Conservation (phyloP, 2,329 filamentous ascomycete genomes). For the Phyllosticta citriasiana region DNA sequence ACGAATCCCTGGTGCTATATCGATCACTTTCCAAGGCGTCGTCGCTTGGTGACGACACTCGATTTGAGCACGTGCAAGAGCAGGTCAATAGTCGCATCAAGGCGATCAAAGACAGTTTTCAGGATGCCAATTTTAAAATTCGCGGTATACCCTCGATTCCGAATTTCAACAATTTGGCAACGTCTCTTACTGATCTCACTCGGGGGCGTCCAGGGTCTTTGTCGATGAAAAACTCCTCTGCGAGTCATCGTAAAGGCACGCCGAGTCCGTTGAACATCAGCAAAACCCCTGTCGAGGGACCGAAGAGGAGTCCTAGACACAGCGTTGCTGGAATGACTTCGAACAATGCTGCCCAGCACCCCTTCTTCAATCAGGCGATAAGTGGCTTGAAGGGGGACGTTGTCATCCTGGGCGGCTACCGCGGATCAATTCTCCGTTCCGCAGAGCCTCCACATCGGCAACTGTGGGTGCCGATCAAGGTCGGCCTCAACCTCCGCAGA, state of each 20-base stretch:
- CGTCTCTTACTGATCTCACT: constrained; percentile 7
- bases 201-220: neutral
- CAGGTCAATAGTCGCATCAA: constrained; percentile 85
- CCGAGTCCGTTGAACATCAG: constrained; percentile 7
- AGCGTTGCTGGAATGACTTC: constrained; percentile 12
- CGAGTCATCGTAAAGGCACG: neutral
- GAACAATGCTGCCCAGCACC: constrained; percentile 29
- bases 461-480: constrained; percentile 88
- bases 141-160: constrained; percentile 38
- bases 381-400: constrained; percentile 70
- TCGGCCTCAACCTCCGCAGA: constrained; percentile 82
- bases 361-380: constrained; percentile 48
- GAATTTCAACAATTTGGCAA: constrained; percentile 15
- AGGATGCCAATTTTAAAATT: constrained; percentile 68
- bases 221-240: neutral
- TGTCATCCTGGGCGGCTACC: constrained; percentile 81
- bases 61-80: constrained; percentile 69
- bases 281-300: neutral
- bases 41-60: constrained; percentile 72
- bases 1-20: constrained; percentile 65
- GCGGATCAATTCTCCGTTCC: constrained; percentile 80
- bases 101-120: constrained; percentile 78
- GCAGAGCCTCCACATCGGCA: constrained; percentile 75
- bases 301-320: constrained; percentile 3
- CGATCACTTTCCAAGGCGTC: constrained; percentile 68